A percentile compares a stretch with the other conserved stretches of the same genome.
Evolutionary conservation across 352 stramenopile species (phyloP).

Genomic region (Pythium monospermum): DNA sequence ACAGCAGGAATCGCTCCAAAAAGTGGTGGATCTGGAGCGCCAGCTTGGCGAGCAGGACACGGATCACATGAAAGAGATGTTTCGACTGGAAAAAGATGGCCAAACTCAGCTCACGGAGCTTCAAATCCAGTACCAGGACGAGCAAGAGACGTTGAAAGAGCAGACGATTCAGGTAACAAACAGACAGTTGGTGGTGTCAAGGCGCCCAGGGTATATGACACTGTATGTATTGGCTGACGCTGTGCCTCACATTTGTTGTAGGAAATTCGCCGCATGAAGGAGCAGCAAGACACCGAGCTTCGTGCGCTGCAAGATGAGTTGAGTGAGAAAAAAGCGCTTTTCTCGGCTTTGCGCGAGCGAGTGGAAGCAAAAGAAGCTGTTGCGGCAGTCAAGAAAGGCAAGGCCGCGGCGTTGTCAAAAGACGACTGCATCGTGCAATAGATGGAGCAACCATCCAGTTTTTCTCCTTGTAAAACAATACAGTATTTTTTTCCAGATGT

Average conservation of each 20-base stretch:
- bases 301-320: slow-evolving; percentile 39
- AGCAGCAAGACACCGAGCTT: slow-evolving; percentile 53
- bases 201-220: no score
- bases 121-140: slow-evolving; percentile 38
- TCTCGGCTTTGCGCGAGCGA: slow-evolving; percentile 47
- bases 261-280: slow-evolving; percentile 57
- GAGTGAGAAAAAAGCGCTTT: slow-evolving; percentile 40
- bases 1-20: slow-evolving; percentile 57
- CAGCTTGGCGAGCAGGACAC: slow-evolving; percentile 60
- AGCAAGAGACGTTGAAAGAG: slow-evolving; percentile 60
- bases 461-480: background rate
- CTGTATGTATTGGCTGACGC: no score
- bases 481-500: background rate
- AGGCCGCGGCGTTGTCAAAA: slow-evolving; percentile 28
- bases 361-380: slow-evolving; percentile 45
- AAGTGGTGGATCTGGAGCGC: slow-evolving; percentile 57
- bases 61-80: slow-evolving; percentile 60
- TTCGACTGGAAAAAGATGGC: slow-evolving; percentile 51
- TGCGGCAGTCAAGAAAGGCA: slow-evolving; percentile 30
- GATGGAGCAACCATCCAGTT: slow-evolving; percentile 1
- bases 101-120: slow-evolving; percentile 39
- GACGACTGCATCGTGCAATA: slow-evolving; percentile 64
- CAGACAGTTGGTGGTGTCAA: no score
- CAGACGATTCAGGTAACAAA: slow-evolving; percentile 50
- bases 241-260: no score